Evolutionary conservation across 768 basidiomycete genomes (phyloP).

Genomic region (Filobasidium floriforme): DNA sequence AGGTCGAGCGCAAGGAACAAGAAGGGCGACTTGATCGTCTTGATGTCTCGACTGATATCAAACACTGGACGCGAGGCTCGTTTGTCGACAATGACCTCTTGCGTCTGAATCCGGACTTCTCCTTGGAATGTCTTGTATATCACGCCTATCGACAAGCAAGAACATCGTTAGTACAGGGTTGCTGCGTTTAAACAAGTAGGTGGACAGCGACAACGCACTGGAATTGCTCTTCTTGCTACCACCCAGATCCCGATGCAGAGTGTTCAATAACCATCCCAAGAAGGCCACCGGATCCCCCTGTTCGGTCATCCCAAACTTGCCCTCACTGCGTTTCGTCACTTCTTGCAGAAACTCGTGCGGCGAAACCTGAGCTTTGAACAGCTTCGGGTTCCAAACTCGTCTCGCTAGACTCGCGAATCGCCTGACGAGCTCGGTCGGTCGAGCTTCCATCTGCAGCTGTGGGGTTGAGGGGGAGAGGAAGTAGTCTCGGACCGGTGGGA

Average conservation of each 20-base stretch:
- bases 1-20: constrained; percentile 92
- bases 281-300: constrained; percentile 97
- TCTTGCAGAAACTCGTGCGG: constrained; percentile 99
- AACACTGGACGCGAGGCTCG: constrained; percentile 77
- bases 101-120: constrained; percentile 82
- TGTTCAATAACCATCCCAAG: constrained; percentile 88
- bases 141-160: constrained; percentile 54
- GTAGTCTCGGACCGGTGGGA: constrained; percentile 78
- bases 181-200: too few relatives aligned
- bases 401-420: constrained; percentile 80
- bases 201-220: constrained; percentile 53
- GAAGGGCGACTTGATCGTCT: constrained; percentile 76
- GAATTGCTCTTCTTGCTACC: constrained; percentile 89
- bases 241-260: constrained; percentile 82
- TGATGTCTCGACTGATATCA: constrained; percentile 91
- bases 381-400: constrained; percentile 89
- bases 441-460: constrained; percentile 30
- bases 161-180: constrained; percentile 26
- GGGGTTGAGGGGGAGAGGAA: constrained; percentile 48
- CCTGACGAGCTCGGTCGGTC: constrained; percentile 66
- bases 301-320: constrained; percentile 84
- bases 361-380: constrained; percentile 96
- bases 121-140: constrained; percentile 93
- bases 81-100: constrained; percentile 80
- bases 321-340: constrained; percentile 77